These are phyloP conservation scores for Acanthamoeba sp. DNA, from an alignment of 208 protist genomes.

Conservation along the genomic window DNA sequence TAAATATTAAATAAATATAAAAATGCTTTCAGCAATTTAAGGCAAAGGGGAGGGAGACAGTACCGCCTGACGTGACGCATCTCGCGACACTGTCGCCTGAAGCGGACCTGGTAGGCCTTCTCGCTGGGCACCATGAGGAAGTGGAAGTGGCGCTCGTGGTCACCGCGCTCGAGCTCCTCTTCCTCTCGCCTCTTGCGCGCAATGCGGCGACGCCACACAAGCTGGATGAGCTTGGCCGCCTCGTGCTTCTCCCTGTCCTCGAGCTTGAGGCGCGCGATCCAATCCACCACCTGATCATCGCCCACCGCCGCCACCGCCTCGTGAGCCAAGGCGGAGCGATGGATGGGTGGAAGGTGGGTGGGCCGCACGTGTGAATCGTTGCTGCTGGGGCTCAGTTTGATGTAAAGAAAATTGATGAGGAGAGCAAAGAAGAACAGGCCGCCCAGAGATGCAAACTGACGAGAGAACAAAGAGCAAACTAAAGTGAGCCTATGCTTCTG, in stretches of 20 bases:
- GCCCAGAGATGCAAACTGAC: background rate
- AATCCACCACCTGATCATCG: conserved; percentile 9
- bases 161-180: background rate
- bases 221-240: conserved; percentile 36
- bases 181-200: background rate
- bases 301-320: background rate
- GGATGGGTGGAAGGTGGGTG: background rate
- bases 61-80: conserved; percentile 24
- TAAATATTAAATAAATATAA: too few species aligned
- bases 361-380: background rate
- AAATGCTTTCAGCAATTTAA: too few species aligned
- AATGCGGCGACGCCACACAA: background rate
- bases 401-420: conserved; percentile 57
- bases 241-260: conserved; percentile 44
- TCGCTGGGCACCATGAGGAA: conserved; percentile 4
- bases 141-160: background rate
- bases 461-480: background rate
- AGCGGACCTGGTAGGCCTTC: conserved; percentile 15
- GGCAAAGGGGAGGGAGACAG: background rate
- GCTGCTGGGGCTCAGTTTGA: conserved; percentile 4
- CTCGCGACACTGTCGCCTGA: background rate
- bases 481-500: too few species aligned
- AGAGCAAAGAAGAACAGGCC: conserved; percentile 61
- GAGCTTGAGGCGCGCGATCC: conserved; percentile 50
- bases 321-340: too few species aligned